Evolutionary conservation across 257 asterid genomes (phyloP).

Genomic region (Solanum clarkiae): DNA sequence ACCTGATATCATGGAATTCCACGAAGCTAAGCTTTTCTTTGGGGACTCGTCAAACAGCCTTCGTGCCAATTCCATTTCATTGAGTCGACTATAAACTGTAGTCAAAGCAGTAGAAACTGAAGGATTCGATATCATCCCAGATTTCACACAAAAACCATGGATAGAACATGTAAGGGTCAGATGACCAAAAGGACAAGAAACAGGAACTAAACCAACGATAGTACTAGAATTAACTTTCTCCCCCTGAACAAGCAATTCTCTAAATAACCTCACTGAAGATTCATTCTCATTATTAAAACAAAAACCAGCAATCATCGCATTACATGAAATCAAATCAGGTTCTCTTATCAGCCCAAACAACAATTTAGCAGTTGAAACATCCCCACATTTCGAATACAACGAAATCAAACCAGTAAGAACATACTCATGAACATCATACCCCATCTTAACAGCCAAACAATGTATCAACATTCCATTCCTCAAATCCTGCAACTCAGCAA

Average conservation of each 20-base stretch:
- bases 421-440: constrained; percentile 44
- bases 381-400: constrained; percentile 69
- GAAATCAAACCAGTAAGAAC: constrained; percentile 74
- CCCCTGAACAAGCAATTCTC: constrained; percentile 38
- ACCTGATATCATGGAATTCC: constrained; percentile 96
- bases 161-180: constrained; percentile 38
- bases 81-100: constrained; percentile 59
- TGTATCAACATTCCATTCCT: constrained; percentile 63
- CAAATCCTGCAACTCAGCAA: constrained; percentile 69
- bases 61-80: constrained; percentile 53
- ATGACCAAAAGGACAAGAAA: constrained; percentile 60
- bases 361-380: constrained; percentile 33
- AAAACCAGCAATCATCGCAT: constrained; percentile 71
- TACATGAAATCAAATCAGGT: constrained; percentile 66
- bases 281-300: constrained; percentile 34
- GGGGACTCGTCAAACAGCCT: constrained; percentile 56
- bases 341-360: constrained; percentile 44
- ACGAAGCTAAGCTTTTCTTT: constrained; percentile 57
- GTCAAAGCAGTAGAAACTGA: constrained; percentile 72
- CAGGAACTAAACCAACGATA: constrained; percentile 67
- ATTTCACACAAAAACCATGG: constrained; percentile 58
- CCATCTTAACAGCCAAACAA: constrained; percentile 57
- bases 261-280: constrained; percentile 43
- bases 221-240: constrained; percentile 50
- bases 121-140: constrained; percentile 26